Percentiles rank a stretch among this genome's conserved stretches.
These are phyloP conservation scores for Cryptosporidium xiaoi DNA, from an alignment of 169 alveolate species.

Conservation along the genomic window DNA sequence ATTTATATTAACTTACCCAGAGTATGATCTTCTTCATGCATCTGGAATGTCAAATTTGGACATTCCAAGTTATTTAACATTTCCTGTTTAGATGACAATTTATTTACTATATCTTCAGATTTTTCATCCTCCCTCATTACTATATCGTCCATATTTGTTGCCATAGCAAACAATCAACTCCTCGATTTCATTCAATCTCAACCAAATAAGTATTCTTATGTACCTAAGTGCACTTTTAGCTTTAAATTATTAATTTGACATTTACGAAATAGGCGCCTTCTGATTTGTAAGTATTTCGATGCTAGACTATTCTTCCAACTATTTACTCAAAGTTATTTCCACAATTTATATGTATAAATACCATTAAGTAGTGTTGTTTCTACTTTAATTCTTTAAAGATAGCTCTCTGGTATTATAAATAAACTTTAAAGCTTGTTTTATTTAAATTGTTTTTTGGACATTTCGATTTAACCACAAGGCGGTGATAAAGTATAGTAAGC, in stretches of 20 bases:
- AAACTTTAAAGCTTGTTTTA: not conserved
- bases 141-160: constrained; percentile 22
- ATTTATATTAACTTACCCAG: constrained; percentile 36
- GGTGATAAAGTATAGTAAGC: too few relatives aligned
- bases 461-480: not conserved
- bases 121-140: constrained; percentile 28
- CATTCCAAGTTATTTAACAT: constrained; percentile 64
- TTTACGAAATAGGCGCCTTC: too few relatives aligned
- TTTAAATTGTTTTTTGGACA: not conserved
- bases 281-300: too few relatives aligned
- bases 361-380: too few relatives aligned
- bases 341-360: too few relatives aligned
- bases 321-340: too few relatives aligned
- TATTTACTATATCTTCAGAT: not conserved
- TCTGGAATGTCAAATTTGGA: constrained; percentile 63
- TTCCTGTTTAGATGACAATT: constrained; percentile 19
- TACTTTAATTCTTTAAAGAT: not conserved
- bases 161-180: too few relatives aligned
- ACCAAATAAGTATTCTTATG: not conserved
- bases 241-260: too few relatives aligned
- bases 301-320: not conserved
- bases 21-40: constrained; percentile 72
- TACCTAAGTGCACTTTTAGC: not conserved
- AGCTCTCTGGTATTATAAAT: not conserved
- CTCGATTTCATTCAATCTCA: not conserved